These are phyloP conservation scores for Aureoboletus auriporus DNA, from an alignment of 768 basidiomycete species.

Conservation along the genomic window DNA sequence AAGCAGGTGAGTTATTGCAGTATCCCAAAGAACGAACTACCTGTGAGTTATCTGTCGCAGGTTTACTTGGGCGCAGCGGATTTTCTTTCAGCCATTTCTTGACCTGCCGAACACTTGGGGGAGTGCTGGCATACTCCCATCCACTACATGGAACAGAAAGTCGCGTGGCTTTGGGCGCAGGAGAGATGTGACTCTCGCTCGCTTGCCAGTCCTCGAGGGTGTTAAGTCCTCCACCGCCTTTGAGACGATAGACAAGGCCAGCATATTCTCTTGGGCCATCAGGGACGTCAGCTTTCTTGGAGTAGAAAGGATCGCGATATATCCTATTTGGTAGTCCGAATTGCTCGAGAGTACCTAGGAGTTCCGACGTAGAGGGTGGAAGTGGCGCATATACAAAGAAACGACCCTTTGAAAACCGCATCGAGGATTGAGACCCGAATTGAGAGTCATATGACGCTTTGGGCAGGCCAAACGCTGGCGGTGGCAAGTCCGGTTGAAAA, in stretches of 20 bases:
- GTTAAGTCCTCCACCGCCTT: slow-evolving; percentile 51
- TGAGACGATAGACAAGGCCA: slow-evolving; percentile 69
- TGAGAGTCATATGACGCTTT: slow-evolving; percentile 19
- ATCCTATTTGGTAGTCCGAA: slow-evolving; percentile 53
- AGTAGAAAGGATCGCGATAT: slow-evolving; percentile 82
- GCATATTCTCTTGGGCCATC: slow-evolving; percentile 70
- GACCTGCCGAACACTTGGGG: slow-evolving; percentile 58
- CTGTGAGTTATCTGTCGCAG: slow-evolving; percentile 44
- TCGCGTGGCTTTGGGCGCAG: background rate
- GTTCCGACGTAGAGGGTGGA: slow-evolving; percentile 49
- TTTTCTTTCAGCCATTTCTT: slow-evolving; percentile 48
- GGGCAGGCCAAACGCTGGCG: background rate
- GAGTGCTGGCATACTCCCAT: slow-evolving; percentile 77
- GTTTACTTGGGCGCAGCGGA: slow-evolving; percentile 12
- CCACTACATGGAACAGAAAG: slow-evolving; percentile 41
- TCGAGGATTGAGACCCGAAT: slow-evolving; percentile 2
- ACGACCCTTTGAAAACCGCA: background rate
- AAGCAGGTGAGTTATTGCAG: background rate
- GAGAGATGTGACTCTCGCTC: slow-evolving; percentile 3
- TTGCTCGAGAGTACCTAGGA: slow-evolving; percentile 41
- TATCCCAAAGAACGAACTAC: slow-evolving; percentile 24
- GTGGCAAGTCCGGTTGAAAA: background rate
- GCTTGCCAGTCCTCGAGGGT: slow-evolving; percentile 59
- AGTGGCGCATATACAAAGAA: slow-evolving; percentile 42
- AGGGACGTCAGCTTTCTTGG: slow-evolving; percentile 65